phyloP scores from a whole-genome alignment of 176 grass and related monocot species.

The Stipa capillata region DNA sequence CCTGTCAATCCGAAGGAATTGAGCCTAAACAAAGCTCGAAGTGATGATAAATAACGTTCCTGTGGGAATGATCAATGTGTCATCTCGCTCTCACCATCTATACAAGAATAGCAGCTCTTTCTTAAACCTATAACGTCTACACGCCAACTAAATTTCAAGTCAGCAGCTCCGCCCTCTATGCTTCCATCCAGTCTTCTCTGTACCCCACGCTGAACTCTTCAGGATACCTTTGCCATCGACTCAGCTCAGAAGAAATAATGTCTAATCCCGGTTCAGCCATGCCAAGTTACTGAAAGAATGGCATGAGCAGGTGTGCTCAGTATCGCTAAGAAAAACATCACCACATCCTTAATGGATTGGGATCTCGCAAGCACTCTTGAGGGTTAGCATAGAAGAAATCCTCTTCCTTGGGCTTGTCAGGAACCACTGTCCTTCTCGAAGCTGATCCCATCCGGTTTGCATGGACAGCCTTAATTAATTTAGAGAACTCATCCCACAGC shows the following conservation, averaged over 20 bases:
- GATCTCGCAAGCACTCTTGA: constrained; percentile 62
- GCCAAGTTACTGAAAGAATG: background rate
- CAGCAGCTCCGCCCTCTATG: background rate
- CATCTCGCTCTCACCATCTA: constrained; percentile 13
- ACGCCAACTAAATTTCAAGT: constrained; percentile 11
- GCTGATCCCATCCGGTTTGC: constrained; percentile 59
- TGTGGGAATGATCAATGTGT: background rate
- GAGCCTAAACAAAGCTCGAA: background rate
- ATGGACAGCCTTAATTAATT: constrained; percentile 56
- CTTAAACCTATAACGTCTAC: constrained; percentile 34
- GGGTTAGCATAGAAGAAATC: constrained; percentile 94
- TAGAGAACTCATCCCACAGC: constrained; percentile 74
- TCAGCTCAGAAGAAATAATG: background rate
- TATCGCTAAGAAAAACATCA: constrained; percentile 9
- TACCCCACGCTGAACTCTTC: background rate
- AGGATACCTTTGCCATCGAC: background rate
- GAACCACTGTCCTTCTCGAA: constrained; percentile 41
- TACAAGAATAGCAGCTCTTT: constrained; percentile 18
- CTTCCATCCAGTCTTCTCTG: background rate
- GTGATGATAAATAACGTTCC: background rate
- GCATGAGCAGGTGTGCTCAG: background rate
- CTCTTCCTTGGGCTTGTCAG: constrained; percentile 90
- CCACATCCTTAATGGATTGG: constrained; percentile 10
- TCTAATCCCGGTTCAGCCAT: background rate
- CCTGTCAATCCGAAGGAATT: background rate